Conservation (phyloP, 306 rosid species). For the Vigna trinervia region DNA sequence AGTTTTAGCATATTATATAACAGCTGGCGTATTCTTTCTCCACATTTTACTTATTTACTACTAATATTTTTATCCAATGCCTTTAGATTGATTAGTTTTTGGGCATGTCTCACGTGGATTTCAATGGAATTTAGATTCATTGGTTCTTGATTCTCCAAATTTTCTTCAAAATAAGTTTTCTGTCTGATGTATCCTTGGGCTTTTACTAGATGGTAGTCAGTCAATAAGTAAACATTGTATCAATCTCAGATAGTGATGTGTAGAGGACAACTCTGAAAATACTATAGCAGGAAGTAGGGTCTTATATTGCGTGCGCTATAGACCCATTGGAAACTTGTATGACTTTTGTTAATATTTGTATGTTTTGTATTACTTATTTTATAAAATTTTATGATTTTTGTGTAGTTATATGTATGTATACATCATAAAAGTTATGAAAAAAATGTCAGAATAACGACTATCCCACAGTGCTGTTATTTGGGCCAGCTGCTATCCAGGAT, state of each 20-base stretch:
- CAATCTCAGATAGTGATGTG: not conserved
- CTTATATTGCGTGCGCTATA: not conserved
- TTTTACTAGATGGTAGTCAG: constrained; percentile 13
- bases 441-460: too few species aligned
- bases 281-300: not conserved
- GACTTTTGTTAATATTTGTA: not conserved
- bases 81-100: constrained; percentile 34
- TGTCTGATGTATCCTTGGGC: not conserved
- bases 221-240: not conserved
- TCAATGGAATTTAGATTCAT: not conserved
- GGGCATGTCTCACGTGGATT: constrained; percentile 6
- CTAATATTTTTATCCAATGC: not conserved
- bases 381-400: too few species aligned
- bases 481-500: not conserved
- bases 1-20: constrained; percentile 27
- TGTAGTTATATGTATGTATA: too few species aligned
- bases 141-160: not conserved
- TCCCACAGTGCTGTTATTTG: not conserved
- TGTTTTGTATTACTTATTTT: not conserved
- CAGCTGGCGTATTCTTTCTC: constrained; percentile 2
- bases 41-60: constrained; percentile 16
- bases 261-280: not conserved
- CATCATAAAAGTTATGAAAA: too few species aligned
- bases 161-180: constrained; percentile 20
- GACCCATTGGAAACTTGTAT: not conserved